These are phyloP conservation scores for Carpinus fangiana DNA, from an alignment of 306 rosid species.

Conservation along the genomic window DNA sequence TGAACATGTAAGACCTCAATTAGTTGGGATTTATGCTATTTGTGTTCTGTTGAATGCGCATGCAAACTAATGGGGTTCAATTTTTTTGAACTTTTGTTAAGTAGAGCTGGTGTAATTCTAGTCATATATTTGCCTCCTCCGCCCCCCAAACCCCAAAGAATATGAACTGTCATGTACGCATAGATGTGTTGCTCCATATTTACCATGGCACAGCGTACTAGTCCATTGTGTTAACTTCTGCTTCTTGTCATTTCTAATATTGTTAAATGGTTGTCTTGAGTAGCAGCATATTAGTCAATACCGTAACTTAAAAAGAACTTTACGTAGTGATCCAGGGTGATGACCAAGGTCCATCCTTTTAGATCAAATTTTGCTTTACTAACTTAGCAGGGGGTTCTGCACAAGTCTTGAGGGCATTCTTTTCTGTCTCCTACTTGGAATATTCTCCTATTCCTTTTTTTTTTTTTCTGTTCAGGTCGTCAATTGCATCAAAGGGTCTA, in stretches of 20 bases:
- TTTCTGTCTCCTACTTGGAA: constrained; percentile 20
- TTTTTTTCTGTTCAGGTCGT: background rate
- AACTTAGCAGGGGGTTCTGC: background rate
- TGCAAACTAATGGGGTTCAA: background rate
- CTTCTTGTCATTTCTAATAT: background rate
- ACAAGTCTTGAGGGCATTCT: constrained; percentile 14
- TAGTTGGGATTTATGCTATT: background rate
- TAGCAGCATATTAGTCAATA: background rate
- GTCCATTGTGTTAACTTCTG: background rate
- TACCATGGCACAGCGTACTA: background rate
- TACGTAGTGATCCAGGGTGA: background rate
- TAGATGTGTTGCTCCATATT: background rate
- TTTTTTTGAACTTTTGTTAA: background rate
- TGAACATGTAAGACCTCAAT: background rate
- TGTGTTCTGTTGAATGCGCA: background rate
- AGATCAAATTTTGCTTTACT: background rate
- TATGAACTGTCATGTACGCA: background rate
- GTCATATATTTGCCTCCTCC: background rate
- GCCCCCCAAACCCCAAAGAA: background rate
- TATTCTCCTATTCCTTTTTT: constrained; percentile 1
- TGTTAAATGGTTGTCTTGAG: background rate
- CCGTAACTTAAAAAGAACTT: background rate
- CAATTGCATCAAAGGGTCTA: too few species aligned
- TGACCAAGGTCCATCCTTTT: background rate
- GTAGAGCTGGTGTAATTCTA: background rate